These are phyloP conservation scores for Lagenidium giganteum DNA, from an alignment of 352 stramenopile species.

Conservation along the genomic window DNA sequence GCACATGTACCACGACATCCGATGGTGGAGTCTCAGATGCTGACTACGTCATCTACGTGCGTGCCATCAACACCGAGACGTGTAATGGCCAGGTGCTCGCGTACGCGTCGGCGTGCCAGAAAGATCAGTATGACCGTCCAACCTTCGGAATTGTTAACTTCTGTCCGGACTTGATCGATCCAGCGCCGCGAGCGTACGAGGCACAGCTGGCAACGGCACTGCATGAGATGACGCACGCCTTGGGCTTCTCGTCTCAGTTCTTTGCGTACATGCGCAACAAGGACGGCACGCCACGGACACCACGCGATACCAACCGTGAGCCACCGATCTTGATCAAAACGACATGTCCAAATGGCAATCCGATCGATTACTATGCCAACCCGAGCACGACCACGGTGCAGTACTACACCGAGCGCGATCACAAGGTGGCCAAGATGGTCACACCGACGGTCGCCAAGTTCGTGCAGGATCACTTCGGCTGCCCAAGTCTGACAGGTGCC, in stretches of 20 bases:
- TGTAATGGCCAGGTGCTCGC: constrained; percentile 70
- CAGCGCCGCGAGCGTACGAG: constrained; percentile 43
- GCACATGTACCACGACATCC: constrained; percentile 27
- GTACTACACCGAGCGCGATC: constrained; percentile 47
- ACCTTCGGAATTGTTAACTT: constrained; percentile 86
- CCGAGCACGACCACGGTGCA: constrained; percentile 39
- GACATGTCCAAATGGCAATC: constrained; percentile 48
- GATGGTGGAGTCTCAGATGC: constrained; percentile 33
- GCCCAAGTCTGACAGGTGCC: constrained; percentile 43
- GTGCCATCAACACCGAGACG: constrained; percentile 36
- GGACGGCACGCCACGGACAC: constrained; percentile 60
- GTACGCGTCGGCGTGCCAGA: constrained; percentile 78
- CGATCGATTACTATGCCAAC: constrained; percentile 30
- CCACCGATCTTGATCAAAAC: constrained; percentile 21
- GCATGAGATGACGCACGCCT: constrained; percentile 79
- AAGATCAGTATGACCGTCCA: constrained; percentile 79
- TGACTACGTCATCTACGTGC: constrained; percentile 75
- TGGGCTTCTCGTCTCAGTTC: constrained; percentile 76
- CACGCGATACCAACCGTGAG: constrained; percentile 33
- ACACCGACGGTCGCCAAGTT: constrained; percentile 57
- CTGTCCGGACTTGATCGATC: constrained; percentile 63
- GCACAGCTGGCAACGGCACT: constrained; percentile 61
- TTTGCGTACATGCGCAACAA: constrained; percentile 69
- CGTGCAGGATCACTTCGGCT: constrained; percentile 66
- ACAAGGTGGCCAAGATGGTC: constrained; percentile 60